Conservation (phyloP, 2,329 filamentous ascomycete species). For the Truncatella angustata region DNA sequence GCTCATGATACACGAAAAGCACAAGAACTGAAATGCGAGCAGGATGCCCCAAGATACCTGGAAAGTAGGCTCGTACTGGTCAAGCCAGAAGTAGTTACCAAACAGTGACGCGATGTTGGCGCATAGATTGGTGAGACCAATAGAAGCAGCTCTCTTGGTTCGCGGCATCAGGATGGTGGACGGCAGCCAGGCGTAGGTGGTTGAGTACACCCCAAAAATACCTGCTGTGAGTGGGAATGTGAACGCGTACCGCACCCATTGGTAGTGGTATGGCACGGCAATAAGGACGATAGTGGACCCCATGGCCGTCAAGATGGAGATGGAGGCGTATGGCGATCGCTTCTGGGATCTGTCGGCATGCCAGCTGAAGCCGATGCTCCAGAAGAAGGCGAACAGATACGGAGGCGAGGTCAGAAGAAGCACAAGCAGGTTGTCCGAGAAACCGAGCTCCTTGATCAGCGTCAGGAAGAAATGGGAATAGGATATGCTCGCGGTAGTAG, state of each 20-base stretch:
- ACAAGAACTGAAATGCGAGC: slow-evolving; percentile 4
- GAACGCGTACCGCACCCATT: slow-evolving; percentile 12
- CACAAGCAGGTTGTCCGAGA: neutral
- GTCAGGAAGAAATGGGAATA: slow-evolving; percentile 5
- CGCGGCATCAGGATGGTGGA: slow-evolving; percentile 5
- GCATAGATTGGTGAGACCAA: slow-evolving; percentile 12
- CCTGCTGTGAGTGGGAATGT: slow-evolving; percentile 8
- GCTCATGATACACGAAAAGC: neutral
- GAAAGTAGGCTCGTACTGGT: slow-evolving; percentile 11
- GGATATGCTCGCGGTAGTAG: neutral
- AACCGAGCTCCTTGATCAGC: slow-evolving; percentile 2
- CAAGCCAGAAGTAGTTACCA: slow-evolving; percentile 16
- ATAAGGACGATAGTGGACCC: slow-evolving; percentile 2
- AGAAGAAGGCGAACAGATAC: neutral
- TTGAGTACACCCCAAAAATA: slow-evolving; percentile 11
- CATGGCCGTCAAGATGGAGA: neutral
- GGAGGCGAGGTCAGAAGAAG: neutral
- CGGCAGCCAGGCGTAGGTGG: slow-evolving; percentile 12
- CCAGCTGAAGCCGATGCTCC: neutral
- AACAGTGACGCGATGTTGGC: slow-evolving; percentile 15
- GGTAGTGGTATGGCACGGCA: neutral
- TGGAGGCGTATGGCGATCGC: neutral
- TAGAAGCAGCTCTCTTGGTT: slow-evolving; percentile 13
- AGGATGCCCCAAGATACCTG: slow-evolving; percentile 11
- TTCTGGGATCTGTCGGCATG: slow-evolving; percentile 3